Percentiles rank a stretch among this genome's conserved stretches.
These are phyloP conservation scores for Candida stauntonica DNA, from an alignment of 805 yeast genomes.

Conservation along the genomic window DNA sequence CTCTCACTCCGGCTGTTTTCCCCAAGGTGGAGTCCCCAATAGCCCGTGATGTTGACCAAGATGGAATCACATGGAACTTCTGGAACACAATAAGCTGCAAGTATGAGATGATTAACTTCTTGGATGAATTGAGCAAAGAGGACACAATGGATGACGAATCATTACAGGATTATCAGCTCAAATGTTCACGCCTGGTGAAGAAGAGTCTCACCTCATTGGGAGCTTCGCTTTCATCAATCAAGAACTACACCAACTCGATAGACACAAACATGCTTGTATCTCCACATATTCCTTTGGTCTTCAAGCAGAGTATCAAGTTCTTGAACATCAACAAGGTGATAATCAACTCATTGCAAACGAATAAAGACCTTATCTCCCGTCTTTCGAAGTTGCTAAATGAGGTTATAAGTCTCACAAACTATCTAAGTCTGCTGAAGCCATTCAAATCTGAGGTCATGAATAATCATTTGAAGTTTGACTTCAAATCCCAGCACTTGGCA, in stretches of 20 bases:
- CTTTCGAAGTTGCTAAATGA: conserved; percentile 26
- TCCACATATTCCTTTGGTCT: conserved; percentile 28
- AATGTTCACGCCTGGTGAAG: conserved; percentile 36
- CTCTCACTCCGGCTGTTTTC: not conserved
- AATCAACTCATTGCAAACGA: conserved; percentile 27
- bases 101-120: conserved; percentile 33
- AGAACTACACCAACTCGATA: conserved; percentile 23
- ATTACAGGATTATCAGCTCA: conserved; percentile 35
- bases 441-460: conserved; percentile 24
- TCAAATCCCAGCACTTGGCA: conserved; percentile 17
- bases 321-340: conserved; percentile 27
- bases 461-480: conserved; percentile 22
- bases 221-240: conserved; percentile 11
- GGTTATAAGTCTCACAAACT: conserved; percentile 24
- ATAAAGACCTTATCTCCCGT: conserved; percentile 21
- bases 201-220: conserved; percentile 20
- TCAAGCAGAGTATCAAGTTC: conserved; percentile 26
- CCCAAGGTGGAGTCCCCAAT: conserved; percentile 3
- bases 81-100: conserved; percentile 32
- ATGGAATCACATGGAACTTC: conserved; percentile 22
- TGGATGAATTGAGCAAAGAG: conserved; percentile 31
- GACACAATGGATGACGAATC: conserved; percentile 27
- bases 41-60: conserved; percentile 8
- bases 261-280: conserved; percentile 19
- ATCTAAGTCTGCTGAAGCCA: conserved; percentile 27